Evolutionary conservation across 2,329 filamentous ascomycete genomes (phyloP).

Genomic region (Pseudocercospora fuligena): DNA sequence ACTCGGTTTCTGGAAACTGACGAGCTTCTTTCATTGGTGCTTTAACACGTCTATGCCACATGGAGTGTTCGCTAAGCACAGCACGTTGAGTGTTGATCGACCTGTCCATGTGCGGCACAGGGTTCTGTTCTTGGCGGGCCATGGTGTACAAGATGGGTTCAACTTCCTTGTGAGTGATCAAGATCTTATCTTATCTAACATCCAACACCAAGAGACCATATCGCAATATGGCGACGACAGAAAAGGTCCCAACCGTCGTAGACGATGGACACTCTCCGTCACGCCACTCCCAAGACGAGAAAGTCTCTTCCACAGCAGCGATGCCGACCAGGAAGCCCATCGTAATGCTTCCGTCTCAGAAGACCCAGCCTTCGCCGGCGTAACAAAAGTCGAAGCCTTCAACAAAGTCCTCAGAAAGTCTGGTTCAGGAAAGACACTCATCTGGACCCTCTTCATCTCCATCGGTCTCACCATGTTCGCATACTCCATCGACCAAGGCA

Average conservation of each 20-base stretch:
- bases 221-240: not conserved
- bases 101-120: not conserved
- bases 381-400: constrained; percentile 37
- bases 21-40: not conserved
- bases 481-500: constrained; percentile 30
- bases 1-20: not conserved
- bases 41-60: not conserved
- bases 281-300: not conserved
- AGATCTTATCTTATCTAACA: not conserved
- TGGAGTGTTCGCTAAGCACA: not conserved
- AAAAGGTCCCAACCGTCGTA: not conserved
- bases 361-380: constrained; percentile 15
- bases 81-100: not conserved
- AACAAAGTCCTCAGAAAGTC: constrained; percentile 37
- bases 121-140: not conserved
- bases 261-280: not conserved
- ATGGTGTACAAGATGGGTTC: not conserved
- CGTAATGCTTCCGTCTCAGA: not conserved
- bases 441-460: constrained; percentile 32
- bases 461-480: constrained; percentile 39
- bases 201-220: not conserved
- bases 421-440: constrained; percentile 30
- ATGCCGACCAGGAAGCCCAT: not conserved
- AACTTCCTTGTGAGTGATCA: not conserved
- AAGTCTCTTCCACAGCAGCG: not conserved